Percentiles rank a stretch among this genome's conserved stretches.
These are phyloP conservation scores for Venturia asperata DNA, from an alignment of 2,329 filamentous ascomycete genomes.

Conservation along the genomic window DNA sequence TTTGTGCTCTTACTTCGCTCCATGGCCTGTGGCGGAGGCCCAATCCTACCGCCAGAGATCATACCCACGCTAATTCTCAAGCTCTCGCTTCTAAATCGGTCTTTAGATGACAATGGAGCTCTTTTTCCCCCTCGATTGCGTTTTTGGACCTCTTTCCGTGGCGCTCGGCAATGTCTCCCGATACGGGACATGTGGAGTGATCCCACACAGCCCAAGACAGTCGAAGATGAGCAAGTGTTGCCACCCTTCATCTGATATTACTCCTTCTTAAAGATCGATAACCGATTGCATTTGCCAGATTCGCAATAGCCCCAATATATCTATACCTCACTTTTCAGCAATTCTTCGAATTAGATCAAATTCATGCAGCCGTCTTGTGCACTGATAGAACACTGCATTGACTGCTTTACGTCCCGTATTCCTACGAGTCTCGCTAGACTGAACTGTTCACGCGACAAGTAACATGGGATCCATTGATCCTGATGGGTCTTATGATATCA, in stretches of 20 bases:
- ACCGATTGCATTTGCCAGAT: background rate
- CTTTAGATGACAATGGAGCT: background rate
- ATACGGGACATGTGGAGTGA: background rate
- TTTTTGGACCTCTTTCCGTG: background rate
- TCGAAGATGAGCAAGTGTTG: background rate
- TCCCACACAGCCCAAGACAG: background rate
- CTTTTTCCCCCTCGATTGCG: background rate
- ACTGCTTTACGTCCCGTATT: background rate
- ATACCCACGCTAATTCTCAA: background rate
- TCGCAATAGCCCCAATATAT: background rate
- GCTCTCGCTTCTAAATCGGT: background rate
- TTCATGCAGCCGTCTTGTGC: background rate
- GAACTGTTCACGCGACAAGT: background rate
- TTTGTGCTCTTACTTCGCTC: background rate
- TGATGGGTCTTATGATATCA: constrained; percentile 24
- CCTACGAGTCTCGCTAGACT: background rate
- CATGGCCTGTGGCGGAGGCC: background rate
- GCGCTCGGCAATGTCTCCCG: background rate
- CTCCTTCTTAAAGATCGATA: background rate
- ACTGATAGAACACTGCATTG: background rate
- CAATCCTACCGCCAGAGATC: background rate
- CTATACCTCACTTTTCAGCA: too few relatives aligned
- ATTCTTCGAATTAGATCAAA: background rate
- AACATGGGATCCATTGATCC: constrained; percentile 22
- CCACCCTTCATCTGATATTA: background rate